These are phyloP conservation scores for Rhynchosporium secalis DNA, from an alignment of 2,329 filamentous ascomycete genomes.

Conservation along the genomic window DNA sequence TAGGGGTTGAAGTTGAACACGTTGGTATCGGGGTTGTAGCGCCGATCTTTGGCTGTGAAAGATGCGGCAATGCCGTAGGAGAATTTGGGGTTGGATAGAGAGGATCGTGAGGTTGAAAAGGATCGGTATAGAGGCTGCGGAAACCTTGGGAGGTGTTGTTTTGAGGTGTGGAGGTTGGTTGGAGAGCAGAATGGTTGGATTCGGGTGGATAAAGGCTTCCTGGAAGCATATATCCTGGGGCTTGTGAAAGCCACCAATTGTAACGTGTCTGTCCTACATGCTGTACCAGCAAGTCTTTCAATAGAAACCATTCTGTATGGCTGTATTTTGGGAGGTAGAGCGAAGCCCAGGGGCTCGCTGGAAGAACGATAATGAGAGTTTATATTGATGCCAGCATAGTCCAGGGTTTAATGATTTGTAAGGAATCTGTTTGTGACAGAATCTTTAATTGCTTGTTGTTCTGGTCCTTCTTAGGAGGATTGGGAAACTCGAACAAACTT, in stretches of 20 bases:
- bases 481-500: slow-evolving; percentile 7
- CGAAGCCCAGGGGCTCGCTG: slow-evolving; percentile 35
- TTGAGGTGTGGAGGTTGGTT: slow-evolving; percentile 4
- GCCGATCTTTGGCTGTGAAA: slow-evolving; percentile 70
- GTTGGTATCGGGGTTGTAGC: slow-evolving; percentile 67
- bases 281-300: slow-evolving; percentile 24
- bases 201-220: slow-evolving; percentile 1
- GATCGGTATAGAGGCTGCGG: slow-evolving; percentile 15
- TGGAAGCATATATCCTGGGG: background rate
- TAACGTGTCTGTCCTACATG: slow-evolving; percentile 21
- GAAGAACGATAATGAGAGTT: slow-evolving; percentile 13
- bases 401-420: background rate
- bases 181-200: slow-evolving; percentile 9
- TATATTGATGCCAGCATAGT: slow-evolving; percentile 16
- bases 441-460: background rate
- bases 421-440: background rate
- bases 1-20: slow-evolving; percentile 70
- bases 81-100: slow-evolving; percentile 42
- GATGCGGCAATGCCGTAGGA: slow-evolving; percentile 73
- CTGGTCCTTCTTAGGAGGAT: slow-evolving; percentile 10
- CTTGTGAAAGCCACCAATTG: background rate
- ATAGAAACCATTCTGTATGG: slow-evolving; percentile 27
- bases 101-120: slow-evolving; percentile 30
- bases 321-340: slow-evolving; percentile 11
- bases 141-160: background rate